Percentiles rank a stretch among this genome's conserved stretches.
Evolutionary conservation across 2,329 filamentous ascomycete species (phyloP).

Genomic region (Tolypocladium album): DNA sequence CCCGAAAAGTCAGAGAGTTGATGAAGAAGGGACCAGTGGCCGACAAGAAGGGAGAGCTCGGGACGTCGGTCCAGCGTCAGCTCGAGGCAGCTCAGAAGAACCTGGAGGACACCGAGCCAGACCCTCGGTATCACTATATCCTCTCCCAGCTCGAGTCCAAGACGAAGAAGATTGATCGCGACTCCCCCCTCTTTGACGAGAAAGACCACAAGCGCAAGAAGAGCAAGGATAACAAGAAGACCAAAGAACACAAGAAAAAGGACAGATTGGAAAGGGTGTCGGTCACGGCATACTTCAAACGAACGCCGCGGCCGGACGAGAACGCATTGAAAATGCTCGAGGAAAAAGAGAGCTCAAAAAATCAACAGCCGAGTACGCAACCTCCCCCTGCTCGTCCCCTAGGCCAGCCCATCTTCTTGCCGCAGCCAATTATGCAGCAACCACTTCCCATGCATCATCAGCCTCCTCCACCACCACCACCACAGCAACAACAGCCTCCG

Average conservation of each 20-base stretch:
- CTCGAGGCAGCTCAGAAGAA: slow-evolving; percentile 26
- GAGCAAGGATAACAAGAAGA: slow-evolving; percentile 3
- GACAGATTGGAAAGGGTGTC: slow-evolving; percentile 24
- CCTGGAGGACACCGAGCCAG: slow-evolving; percentile 22
- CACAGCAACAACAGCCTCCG: neutral
- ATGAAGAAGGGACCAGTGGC: slow-evolving; percentile 16
- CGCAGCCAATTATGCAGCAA: neutral
- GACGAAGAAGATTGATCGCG: slow-evolving; percentile 15
- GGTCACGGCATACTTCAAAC: slow-evolving; percentile 35
- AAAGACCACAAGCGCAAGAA: slow-evolving; percentile 7
- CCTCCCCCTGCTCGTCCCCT: neutral
- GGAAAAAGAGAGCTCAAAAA: slow-evolving; percentile 7
- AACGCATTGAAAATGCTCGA: slow-evolving; percentile 17
- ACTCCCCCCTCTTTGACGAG: neutral
- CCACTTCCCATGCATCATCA: neutral
- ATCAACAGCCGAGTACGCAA: neutral
- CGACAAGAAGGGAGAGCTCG: slow-evolving; percentile 28
- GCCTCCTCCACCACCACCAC: neutral
- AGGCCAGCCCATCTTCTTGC: neutral
- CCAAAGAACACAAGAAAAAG: slow-evolving; percentile 4
- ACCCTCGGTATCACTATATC: slow-evolving; percentile 26
- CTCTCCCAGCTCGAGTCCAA: slow-evolving; percentile 34
- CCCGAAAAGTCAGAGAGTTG: slow-evolving; percentile 25
- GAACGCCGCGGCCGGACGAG: slow-evolving; percentile 21
- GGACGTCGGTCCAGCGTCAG: slow-evolving; percentile 26